Evolutionary conservation across 2,329 filamentous ascomycete genomes (phyloP).

Genomic region (Bipolaris victoriae): DNA sequence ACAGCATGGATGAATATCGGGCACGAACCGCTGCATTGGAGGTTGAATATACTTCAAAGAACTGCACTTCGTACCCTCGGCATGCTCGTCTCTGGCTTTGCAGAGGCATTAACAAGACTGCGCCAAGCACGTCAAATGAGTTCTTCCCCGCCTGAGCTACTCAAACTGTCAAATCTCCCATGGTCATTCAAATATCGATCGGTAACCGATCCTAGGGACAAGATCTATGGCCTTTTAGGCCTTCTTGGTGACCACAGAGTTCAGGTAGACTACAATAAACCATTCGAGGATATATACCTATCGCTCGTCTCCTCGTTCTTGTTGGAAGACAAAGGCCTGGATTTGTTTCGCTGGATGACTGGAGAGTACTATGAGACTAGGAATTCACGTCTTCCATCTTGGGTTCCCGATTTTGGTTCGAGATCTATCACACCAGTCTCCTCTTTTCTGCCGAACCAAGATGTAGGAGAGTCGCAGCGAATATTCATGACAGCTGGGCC

Average conservation of each 20-base stretch:
- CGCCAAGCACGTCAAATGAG: not conserved
- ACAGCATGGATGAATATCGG: not conserved
- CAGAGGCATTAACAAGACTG: not conserved
- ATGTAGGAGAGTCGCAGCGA: not conserved
- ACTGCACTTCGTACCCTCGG: not conserved
- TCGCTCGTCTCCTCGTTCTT: not conserved
- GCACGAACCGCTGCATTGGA: not conserved
- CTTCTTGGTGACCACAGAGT: not conserved
- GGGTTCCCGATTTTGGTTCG: slow-evolving; percentile 1
- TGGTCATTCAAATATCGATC: slow-evolving; percentile 1
- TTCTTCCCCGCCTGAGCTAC: not conserved
- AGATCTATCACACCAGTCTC: not conserved
- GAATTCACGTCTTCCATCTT: not conserved
- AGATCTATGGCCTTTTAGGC: slow-evolving; percentile 1
- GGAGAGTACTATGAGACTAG: not conserved
- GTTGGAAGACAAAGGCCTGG: slow-evolving; percentile 1
- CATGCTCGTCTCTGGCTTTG: not conserved
- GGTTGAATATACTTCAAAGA: not conserved
- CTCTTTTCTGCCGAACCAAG: not conserved
- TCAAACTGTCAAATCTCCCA: not conserved
- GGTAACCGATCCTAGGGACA: not conserved
- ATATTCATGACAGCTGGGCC: not conserved
- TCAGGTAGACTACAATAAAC: not conserved
- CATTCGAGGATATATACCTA: not conserved
- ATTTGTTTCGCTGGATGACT: slow-evolving; percentile 3